phyloP scores from a whole-genome alignment of 371 early-diverging fungal genomes.

The Coemansia linderi region DNA sequence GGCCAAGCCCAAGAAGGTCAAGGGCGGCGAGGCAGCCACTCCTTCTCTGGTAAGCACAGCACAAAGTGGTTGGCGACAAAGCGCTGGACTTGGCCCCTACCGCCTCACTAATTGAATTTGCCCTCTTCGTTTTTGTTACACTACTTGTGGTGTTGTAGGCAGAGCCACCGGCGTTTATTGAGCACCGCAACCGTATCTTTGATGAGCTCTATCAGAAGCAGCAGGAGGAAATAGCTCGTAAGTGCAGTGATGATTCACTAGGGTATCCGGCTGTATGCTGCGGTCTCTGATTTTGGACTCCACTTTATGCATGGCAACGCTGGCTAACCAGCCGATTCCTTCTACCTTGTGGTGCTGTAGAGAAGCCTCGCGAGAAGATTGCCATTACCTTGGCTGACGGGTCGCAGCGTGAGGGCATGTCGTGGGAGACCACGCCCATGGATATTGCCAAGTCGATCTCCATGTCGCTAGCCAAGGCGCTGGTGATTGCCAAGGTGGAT shows the following conservation, averaged over 20 bases:
- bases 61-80: not conserved
- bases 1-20: constrained; percentile 57
- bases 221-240: constrained; percentile 80
- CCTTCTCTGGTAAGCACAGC: constrained; percentile 43
- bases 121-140: not conserved
- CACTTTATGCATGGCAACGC: not conserved
- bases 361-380: constrained; percentile 81
- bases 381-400: constrained; percentile 92
- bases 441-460: constrained; percentile 85
- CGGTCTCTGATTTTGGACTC: constrained; percentile 3
- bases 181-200: constrained; percentile 89
- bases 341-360: constrained; percentile 9
- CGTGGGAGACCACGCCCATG: constrained; percentile 98
- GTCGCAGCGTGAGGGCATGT: constrained; percentile 73
- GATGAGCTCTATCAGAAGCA: constrained; percentile 80
- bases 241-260: constrained; percentile 24
- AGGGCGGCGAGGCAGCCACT: constrained; percentile 49
- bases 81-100: not conserved
- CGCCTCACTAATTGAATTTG: not conserved
- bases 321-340: not conserved
- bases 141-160: constrained; percentile 13
- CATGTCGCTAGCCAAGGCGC: constrained; percentile 88
- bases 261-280: not conserved
- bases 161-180: constrained; percentile 80
- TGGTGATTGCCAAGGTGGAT: constrained; percentile 95